These are phyloP conservation scores for Zygotorulaspora danielsina DNA, from an alignment of 805 yeast genomes.

Conservation along the genomic window DNA sequence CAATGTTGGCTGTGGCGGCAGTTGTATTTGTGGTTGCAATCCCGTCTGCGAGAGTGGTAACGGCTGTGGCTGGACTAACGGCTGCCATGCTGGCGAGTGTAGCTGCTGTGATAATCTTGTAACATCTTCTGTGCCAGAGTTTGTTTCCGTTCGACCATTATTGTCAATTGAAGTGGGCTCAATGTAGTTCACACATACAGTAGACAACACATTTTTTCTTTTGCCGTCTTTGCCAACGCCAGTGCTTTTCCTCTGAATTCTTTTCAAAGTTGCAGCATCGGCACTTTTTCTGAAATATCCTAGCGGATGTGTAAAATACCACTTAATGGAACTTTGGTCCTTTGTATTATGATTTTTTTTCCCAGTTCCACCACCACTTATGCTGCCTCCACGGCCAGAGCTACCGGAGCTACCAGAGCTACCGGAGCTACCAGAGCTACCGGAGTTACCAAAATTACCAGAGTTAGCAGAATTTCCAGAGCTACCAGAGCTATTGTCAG, in stretches of 20 bases:
- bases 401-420: background rate
- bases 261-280: conserved; percentile 19
- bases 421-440: background rate
- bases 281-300: conserved; percentile 27
- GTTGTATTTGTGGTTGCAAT: background rate
- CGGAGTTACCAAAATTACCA: background rate
- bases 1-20: background rate
- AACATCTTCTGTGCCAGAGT: background rate
- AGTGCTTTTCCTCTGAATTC: conserved; percentile 32
- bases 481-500: conserved; percentile 3
- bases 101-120: background rate
- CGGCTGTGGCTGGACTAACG: background rate
- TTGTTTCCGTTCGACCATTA: background rate
- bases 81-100: background rate
- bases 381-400: background rate
- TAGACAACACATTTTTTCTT: conserved; percentile 31
- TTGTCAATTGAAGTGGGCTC: conserved; percentile 6
- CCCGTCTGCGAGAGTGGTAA: conserved; percentile 1
- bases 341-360: conserved; percentile 4
- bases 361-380: background rate
- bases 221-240: conserved; percentile 33
- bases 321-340: conserved; percentile 17
- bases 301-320: conserved; percentile 35
- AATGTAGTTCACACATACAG: conserved; percentile 30
- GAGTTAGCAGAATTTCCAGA: background rate